A percentile compares a stretch with the other conserved stretches of the same genome.
Evolutionary conservation across 2,329 filamentous ascomycete genomes (phyloP).

Genomic region (Penicillium psychrosexuale): DNA sequence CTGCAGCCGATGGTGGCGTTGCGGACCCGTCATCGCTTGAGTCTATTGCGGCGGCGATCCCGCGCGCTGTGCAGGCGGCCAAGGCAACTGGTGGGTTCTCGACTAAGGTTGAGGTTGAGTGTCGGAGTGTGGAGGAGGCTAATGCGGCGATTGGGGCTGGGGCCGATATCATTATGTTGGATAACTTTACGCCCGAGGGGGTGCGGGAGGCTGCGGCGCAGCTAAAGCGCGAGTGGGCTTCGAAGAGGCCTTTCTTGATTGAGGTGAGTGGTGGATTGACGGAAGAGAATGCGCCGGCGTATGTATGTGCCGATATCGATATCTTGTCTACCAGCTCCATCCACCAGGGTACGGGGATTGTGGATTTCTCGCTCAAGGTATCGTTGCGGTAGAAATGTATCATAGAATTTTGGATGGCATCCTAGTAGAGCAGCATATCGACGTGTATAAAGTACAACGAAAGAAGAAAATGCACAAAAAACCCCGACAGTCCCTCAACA

Average conservation of each 20-base stretch:
- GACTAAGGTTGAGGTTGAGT: conserved; percentile 94
- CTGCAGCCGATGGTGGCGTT: conserved; percentile 21
- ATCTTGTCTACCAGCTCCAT: conserved; percentile 96
- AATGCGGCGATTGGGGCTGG: conserved; percentile 88
- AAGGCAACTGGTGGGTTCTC: conserved; percentile 82
- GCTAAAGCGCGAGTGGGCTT: conserved; percentile 77
- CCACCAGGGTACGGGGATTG: conserved; percentile 88
- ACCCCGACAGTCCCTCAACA: background rate
- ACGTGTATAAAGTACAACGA: conserved; percentile 20
- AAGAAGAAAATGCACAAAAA: background rate
- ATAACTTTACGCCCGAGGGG: conserved; percentile 83
- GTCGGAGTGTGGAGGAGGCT: conserved; percentile 80
- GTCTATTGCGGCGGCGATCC: conserved; percentile 62
- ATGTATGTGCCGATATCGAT: conserved; percentile 76
- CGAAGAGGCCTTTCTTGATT: conserved; percentile 68
- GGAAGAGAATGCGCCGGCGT: conserved; percentile 75
- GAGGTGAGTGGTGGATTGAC: conserved; percentile 92
- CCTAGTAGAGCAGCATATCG: conserved; percentile 5
- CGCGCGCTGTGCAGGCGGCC: conserved; percentile 78
- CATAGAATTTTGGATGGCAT: background rate
- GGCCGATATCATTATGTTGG: conserved; percentile 94
- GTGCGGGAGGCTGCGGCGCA: conserved; percentile 70
- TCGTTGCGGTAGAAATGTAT: conserved; percentile 31
- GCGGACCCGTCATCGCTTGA: conserved; percentile 14
- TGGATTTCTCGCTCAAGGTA: conserved; percentile 96